Evolutionary conservation across 768 basidiomycete species (phyloP), one percentile per base, ranked within the genome.

Genomic region (Solioccasus polychromus): DNA sequence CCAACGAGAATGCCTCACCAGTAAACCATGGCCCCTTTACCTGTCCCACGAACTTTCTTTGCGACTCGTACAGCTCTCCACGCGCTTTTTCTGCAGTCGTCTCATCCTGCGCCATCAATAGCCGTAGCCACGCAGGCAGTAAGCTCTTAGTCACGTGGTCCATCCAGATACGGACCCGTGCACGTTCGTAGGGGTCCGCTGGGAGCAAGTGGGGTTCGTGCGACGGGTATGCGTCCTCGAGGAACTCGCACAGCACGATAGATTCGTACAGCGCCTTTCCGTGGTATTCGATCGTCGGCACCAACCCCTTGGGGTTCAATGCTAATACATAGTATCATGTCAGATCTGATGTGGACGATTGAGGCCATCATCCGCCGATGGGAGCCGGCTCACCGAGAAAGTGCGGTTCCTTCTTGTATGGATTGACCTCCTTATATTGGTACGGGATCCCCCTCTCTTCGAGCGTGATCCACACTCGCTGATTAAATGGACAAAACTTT

Each of bases 221-320:
- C 7, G 53, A 37, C 9, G 48, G 50, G 58, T 73, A 80, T 5
- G 75, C 72, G 40, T 86, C 84, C 53, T 86, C 83, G 47, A 86
- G 69, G 61, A 82, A 82, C 61, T 86, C 82, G 61, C 75, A 74
- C 35, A 86, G 62, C 39, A 85, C 69, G 42, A 81, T 71, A 4
- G 79, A 81, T 52, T 86, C 84, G 64, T 85, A 82, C 5, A 87
- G 58, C 2, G 80, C 77, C 45, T 71, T 74, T 12, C 68, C 69
- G 25, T 67, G 58, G 45, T 77, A 76, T 41, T 77, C 75, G 58
- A 81, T 69, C 1, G 75, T 69, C 0, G 85, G 84, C 10, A 88
- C 83, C 35, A 86, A 73, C 5, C 85, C 85, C 54, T 80, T 82
- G 0, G 85, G 84, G 48, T 84, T 85, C 54, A 87, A 74, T n/a